Evolutionary conservation across 2,329 filamentous ascomycete genomes (phyloP).

Genomic region (Colletotrichum eremochloae): DNA sequence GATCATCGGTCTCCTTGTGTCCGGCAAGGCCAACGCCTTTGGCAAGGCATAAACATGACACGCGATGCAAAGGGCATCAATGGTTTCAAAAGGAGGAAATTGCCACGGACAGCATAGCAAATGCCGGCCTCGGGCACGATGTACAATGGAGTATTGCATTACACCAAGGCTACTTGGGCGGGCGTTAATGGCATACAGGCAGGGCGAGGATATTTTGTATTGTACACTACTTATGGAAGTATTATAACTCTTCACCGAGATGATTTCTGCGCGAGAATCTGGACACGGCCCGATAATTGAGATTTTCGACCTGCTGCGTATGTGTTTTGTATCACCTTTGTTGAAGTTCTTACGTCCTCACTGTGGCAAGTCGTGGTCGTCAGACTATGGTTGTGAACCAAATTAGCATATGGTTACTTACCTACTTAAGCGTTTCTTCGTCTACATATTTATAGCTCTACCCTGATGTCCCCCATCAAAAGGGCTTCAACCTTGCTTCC

Average conservation of each 20-base stretch:
- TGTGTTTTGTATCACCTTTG: no score
- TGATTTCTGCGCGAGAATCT: conserved; percentile 25
- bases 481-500: conserved; percentile 82
- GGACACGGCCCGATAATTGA: rapidly evolving
- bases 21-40: conserved; percentile 86
- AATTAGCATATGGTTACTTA: background rate
- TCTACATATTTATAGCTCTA: conserved; percentile 12
- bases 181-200: conserved; percentile 44
- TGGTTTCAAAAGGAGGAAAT: conserved; percentile 20
- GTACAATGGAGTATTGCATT: conserved; percentile 43
- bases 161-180: conserved; percentile 43
- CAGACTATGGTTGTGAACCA: background rate
- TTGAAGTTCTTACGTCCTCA: background rate
- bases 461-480: conserved; percentile 73
- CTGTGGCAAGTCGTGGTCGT: background rate
- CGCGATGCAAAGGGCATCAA: conserved; percentile 1
- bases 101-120: conserved; percentile 25
- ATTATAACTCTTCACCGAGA: conserved; percentile 40
- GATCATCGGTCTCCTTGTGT: conserved; percentile 92
- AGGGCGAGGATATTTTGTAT: conserved; percentile 42
- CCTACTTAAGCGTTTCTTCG: background rate
- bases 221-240: conserved; percentile 40
- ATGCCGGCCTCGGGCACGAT: conserved; percentile 32
- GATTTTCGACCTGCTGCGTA: background rate
- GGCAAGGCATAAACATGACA: conserved; percentile 50